A percentile compares a stretch with the other conserved stretches of the same genome.
Evolutionary conservation across 177 flowering plant genomes (phyloP).

Genomic region (Tripterygium wilfordii): DNA sequence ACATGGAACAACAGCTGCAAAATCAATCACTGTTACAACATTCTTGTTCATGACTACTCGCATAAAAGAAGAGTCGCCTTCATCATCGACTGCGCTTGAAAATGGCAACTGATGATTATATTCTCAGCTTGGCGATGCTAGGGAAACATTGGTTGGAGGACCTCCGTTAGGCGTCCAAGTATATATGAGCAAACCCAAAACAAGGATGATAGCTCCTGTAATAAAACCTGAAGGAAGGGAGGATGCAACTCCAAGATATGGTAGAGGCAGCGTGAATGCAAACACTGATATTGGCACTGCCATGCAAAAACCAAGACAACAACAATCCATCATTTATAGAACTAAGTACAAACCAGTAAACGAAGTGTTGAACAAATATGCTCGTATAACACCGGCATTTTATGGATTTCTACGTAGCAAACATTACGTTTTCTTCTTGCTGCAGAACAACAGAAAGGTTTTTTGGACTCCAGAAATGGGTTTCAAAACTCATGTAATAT

Average conservation of each 20-base stretch:
- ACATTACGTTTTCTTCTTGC: no score
- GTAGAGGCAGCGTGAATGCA: conserved; percentile 82
- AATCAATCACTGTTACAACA: no score
- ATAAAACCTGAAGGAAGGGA: conserved; percentile 80
- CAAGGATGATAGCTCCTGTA: conserved; percentile 58
- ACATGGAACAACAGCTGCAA: no score
- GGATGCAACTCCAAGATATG: conserved; percentile 75
- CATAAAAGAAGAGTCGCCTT: no score
- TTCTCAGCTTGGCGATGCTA: conserved; percentile 5
- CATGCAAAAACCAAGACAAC: conserved; percentile 3
- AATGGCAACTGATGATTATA: no score
- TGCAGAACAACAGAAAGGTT: no score
- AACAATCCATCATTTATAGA: neutral
- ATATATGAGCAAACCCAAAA: conserved; percentile 66
- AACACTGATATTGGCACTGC: conserved; percentile 85
- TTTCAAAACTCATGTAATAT: no score
- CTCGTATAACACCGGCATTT: no score
- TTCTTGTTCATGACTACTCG: no score
- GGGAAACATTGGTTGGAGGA: neutral
- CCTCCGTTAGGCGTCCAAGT: conserved; percentile 50
- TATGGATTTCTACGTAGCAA: no score
- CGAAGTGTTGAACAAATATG: neutral
- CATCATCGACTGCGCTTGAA: no score
- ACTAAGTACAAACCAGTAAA: neutral
- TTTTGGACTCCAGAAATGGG: no score